Evolutionary conservation across 2,329 filamentous ascomycete genomes (phyloP), one percentile per base, ranked within the genome.

Genomic region (Exophiala bonariae): DNA sequence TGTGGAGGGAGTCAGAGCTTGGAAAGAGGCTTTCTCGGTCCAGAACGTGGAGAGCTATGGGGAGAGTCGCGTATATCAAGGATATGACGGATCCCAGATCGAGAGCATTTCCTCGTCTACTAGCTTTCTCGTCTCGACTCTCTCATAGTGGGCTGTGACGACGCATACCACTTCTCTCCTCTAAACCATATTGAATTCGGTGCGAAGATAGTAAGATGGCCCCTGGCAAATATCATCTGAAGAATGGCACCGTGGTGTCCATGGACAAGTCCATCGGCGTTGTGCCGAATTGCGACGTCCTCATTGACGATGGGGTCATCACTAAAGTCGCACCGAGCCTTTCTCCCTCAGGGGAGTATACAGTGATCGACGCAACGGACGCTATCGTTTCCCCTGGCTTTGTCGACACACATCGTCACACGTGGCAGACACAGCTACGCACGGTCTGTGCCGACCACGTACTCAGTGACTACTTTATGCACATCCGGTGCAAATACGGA

Each of bases 391-490:
- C 55, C 38, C 62, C 62, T 1, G 62, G 61, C 9, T 64, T 61
- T 52, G 51, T 63, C 35, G 54, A 60, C 37, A 64, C 60, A 16
- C 58, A 64, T 28, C 44, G 67, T 33, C 73, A 75, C 54, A 55
- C 69, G 5, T 75, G 69, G 70, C 68, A 73, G 47, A 67, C 67
- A 1, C 62, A 68, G 45, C 56, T 71, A 11, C 69, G 69, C 44
- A 67, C 67, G 2, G 58, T 63, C 17, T 66, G 69, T 61, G 64
- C 62, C 0, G 57, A 73, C 47, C 54, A 75, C 2, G 59, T 64
- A 2, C 53, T 77, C 11, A 22, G 73, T 4, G 64, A 74, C 18
- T 76, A 75, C 19, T 30, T 57, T 36, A 31, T 59, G 50, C 53
- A 17, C 26, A 16, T 50, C 6, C 36, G 48, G 18, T 32, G 20